Conservation (phyloP, 768 basidiomycete species). For the Gloeostereum incarnatum region DNA sequence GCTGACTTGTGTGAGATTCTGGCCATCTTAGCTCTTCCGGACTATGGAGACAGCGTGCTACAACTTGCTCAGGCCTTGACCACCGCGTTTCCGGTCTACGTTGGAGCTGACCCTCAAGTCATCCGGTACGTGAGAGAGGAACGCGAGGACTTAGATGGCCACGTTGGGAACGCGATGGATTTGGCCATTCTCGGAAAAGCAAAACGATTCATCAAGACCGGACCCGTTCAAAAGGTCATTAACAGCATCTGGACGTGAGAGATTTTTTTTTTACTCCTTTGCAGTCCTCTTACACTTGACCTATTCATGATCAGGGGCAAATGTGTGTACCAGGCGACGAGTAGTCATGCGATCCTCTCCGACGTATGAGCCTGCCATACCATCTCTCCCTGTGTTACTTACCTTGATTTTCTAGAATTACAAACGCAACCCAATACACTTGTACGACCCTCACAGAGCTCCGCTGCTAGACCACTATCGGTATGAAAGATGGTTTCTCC, state of each 20-base stretch:
- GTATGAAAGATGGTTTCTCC: constrained; percentile 25
- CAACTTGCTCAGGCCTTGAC: constrained; percentile 64
- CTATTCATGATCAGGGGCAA: constrained; percentile 57
- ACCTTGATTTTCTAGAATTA: constrained; percentile 56
- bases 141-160: constrained; percentile 61
- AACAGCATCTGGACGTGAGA: constrained; percentile 70
- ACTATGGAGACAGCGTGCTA: constrained; percentile 59
- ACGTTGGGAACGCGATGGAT: constrained; percentile 89
- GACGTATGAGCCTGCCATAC: constrained; percentile 44
- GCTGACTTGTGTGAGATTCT: constrained; percentile 86
- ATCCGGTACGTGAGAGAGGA: constrained; percentile 53
- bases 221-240: constrained; percentile 86
- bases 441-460: constrained; percentile 91
- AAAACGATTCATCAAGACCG: constrained; percentile 83
- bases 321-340: constrained; percentile 87
- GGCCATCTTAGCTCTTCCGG: constrained; percentile 70
- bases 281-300: constrained; percentile 6
- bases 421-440: constrained; percentile 84
- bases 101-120: constrained; percentile 56
- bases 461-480: constrained; percentile 94
- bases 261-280: neutral
- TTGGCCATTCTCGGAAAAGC: constrained; percentile 66
- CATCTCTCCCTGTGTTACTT: neutral
- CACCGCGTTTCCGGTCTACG: constrained; percentile 75
- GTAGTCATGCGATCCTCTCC: constrained; percentile 81